Evolutionary conservation across 192 early-diverging fungal genomes (phyloP), one percentile per base, ranked within the genome.

Genomic region (Chytriomyces hyalinus): DNA sequence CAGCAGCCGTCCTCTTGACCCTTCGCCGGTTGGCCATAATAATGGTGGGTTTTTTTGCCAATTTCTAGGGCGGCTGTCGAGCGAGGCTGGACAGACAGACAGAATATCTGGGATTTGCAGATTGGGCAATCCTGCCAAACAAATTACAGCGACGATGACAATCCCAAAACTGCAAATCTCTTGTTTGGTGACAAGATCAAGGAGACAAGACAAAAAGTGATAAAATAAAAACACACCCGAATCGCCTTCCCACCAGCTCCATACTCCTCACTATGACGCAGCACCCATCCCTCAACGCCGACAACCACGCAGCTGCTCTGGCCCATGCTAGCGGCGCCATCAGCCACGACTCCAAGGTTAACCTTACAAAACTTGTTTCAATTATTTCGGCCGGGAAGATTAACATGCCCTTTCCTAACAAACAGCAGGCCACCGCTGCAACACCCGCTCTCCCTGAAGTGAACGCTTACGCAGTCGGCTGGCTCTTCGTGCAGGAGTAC

Each of bases 401-500:
- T 36, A 36, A 36, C 36, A 36, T 36, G 36, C 36, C 36, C 36
- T 36, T 36, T 36, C 36, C 36, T 36, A 36, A 36, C 36, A 36
- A 36, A 36, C 36, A 36, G 36, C 36, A 36, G 36, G 4, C 36
- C 4, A 4, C 36, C 36, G 36, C 36, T 36, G 36, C 36, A 36
- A 36, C 36, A 36, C 53, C 53, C 53, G 53, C 13, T 57, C 15
- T 57, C 15, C 13, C 15, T 20, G 20, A 0, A 0, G 82, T 86
- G 48, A 80, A 84, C 73, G 64, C 86, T 6, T 85, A 79, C 61
- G 92, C 95, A 77, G 90, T 98, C 61, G 95, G 95, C 44, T 93
- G 92, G 93, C 89, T 96, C 75, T 98, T 98, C 85, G 96, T 94
- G 61, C 92, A 93, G 80, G 91, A 97, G 80, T 98, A 96, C 82